Conservation (phyloP, 805 yeast species). For the Nakazawaea ambrosiae region DNA sequence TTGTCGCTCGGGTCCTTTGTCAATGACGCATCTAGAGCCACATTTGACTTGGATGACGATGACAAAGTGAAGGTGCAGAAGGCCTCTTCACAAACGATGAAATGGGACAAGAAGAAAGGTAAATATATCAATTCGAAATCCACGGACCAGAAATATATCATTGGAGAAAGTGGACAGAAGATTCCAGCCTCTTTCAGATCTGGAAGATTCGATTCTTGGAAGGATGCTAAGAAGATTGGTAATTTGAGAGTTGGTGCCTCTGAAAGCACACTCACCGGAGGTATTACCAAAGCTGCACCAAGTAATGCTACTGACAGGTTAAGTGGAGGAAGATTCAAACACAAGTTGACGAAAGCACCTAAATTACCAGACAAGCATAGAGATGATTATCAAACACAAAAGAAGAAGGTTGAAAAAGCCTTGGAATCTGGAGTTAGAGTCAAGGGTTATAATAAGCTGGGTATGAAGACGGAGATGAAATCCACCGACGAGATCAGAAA, state of each 20-base stretch:
- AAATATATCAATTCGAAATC: slow-evolving; percentile 79
- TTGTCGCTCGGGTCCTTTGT: slow-evolving; percentile 60
- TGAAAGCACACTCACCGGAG: slow-evolving; percentile 30
- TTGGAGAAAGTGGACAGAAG: slow-evolving; percentile 90
- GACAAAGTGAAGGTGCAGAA: slow-evolving; percentile 59
- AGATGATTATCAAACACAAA: slow-evolving; percentile 78
- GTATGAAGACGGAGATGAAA: slow-evolving; percentile 50
- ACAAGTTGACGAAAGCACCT: slow-evolving; percentile 73
- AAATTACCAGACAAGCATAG: slow-evolving; percentile 84
- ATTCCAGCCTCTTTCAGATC: slow-evolving; percentile 88
- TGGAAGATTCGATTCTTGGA: slow-evolving; percentile 93
- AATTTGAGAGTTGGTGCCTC: slow-evolving; percentile 46
- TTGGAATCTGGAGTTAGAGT: slow-evolving; percentile 64
- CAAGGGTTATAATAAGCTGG: slow-evolving; percentile 54
- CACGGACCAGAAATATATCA: slow-evolving; percentile 77
- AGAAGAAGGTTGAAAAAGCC: slow-evolving; percentile 77
- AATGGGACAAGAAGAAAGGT: slow-evolving; percentile 93
- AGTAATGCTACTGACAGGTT: slow-evolving; percentile 22
- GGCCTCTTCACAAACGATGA: slow-evolving; percentile 58
- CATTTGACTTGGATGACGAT: slow-evolving; percentile 76
- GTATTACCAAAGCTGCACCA: slow-evolving; percentile 25
- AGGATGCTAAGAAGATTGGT: slow-evolving; percentile 54
- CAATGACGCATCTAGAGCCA: slow-evolving; percentile 76
- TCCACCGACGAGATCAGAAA: slow-evolving; percentile 74
- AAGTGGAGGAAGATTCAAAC: slow-evolving; percentile 53